A percentile compares a stretch with the other conserved stretches of the same genome.
Evolutionary conservation across 2,329 filamentous ascomycete genomes (phyloP).

Genomic region (Acrodontium crateriforme): DNA sequence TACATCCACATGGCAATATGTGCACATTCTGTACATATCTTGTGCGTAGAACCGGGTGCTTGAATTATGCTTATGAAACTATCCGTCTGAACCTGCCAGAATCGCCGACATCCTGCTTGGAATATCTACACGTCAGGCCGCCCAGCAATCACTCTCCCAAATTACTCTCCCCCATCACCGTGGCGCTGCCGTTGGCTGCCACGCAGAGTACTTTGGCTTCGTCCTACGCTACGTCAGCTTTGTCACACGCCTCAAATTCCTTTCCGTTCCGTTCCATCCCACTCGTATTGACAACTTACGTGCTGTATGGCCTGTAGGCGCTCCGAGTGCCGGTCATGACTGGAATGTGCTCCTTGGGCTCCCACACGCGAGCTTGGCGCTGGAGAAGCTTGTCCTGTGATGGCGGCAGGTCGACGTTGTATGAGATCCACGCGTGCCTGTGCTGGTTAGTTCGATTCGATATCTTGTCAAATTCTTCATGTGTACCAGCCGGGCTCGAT

Average conservation of each 20-base stretch:
- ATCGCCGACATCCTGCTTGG: too few relatives aligned
- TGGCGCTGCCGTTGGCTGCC: constrained; percentile 34
- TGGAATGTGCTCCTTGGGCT: constrained; percentile 56
- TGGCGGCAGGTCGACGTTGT: constrained; percentile 78
- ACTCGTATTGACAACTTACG: constrained; percentile 55
- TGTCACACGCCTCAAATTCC: background rate
- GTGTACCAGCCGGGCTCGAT: constrained; percentile 77
- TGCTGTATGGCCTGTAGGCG: constrained; percentile 88
- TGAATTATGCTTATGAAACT: too few relatives aligned
- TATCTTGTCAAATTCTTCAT: background rate
- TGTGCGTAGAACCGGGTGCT: too few relatives aligned
- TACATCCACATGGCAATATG: too few relatives aligned
- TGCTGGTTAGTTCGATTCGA: constrained; percentile 5
- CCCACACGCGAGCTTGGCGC: constrained; percentile 57
- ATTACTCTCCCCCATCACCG: constrained; percentile 16
- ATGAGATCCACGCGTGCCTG: constrained; percentile 93
- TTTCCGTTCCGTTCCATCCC: background rate
- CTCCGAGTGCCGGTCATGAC: constrained; percentile 63
- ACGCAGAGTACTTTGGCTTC: constrained; percentile 36
- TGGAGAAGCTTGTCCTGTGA: constrained; percentile 59
- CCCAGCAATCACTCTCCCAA: too few relatives aligned
- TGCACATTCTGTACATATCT: too few relatives aligned
- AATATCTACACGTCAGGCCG: too few relatives aligned
- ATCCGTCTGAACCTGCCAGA: too few relatives aligned
- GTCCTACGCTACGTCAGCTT: constrained; percentile 19